A percentile compares a stretch with the other conserved stretches of the same genome.
Evolutionary conservation across 2,329 filamentous ascomycete genomes (phyloP).

Genomic region (Epichloe glyceriae): DNA sequence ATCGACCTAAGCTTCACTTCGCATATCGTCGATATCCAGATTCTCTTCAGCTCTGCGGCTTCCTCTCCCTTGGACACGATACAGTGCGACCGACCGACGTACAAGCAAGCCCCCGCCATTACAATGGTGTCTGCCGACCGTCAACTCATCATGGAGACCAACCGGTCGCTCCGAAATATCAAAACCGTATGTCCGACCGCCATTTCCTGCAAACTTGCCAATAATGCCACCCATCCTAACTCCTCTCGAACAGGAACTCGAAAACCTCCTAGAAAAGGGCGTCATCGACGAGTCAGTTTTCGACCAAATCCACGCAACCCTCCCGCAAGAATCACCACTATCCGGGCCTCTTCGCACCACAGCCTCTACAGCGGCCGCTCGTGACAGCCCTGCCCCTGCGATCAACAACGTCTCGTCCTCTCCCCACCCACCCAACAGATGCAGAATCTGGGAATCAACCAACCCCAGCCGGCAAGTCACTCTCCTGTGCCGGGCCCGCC

Average conservation of each 20-base stretch:
- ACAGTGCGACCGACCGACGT: too few relatives aligned
- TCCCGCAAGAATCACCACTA: slow-evolving; percentile 59
- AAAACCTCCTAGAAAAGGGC: slow-evolving; percentile 72
- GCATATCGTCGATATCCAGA: not conserved
- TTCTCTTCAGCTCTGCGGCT: not conserved
- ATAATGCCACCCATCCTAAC: not conserved
- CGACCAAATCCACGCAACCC: slow-evolving; percentile 57
- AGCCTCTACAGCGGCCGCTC: slow-evolving; percentile 16
- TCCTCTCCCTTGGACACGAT: not conserved
- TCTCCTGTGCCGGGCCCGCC: slow-evolving; percentile 31
- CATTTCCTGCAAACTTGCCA: not conserved
- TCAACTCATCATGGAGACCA: slow-evolving; percentile 54
- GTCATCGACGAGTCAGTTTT: slow-evolving; percentile 66
- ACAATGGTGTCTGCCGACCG: slow-evolving; percentile 38
- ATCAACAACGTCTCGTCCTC: slow-evolving; percentile 16
- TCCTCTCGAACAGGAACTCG: slow-evolving; percentile 56
- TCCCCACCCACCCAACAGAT: slow-evolving; percentile 24
- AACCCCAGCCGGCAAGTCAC: slow-evolving; percentile 3
- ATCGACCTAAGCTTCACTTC: not conserved
- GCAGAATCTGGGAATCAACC: slow-evolving; percentile 26
- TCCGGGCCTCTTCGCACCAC: slow-evolving; percentile 32
- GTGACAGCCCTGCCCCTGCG: slow-evolving; percentile 18
- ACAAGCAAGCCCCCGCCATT: not conserved
- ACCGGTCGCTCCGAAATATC: slow-evolving; percentile 76
- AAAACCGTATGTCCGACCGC: slow-evolving; percentile 49